These are phyloP conservation scores for Geotrichum armillariae DNA, from an alignment of 1,139 yeast genomes.

Conservation along the genomic window DNA sequence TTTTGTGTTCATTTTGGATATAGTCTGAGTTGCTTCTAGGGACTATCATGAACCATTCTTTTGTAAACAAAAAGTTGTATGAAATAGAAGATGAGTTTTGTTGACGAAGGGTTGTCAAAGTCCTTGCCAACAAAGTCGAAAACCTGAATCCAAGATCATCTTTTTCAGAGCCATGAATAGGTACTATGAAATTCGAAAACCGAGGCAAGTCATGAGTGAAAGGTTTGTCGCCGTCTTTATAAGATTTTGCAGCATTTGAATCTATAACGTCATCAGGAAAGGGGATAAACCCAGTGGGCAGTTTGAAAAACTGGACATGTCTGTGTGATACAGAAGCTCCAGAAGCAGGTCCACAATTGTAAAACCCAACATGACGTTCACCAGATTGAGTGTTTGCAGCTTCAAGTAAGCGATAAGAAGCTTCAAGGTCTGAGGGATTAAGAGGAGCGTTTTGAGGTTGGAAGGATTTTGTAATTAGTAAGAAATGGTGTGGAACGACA, in stretches of 20 bases:
- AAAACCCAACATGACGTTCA: slow-evolving; percentile 68
- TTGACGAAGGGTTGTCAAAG: slow-evolving; percentile 58
- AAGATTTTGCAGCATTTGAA: slow-evolving; percentile 45
- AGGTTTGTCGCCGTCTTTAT: slow-evolving; percentile 51
- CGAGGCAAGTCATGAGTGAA: slow-evolving; percentile 59
- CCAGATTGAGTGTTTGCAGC: slow-evolving; percentile 40
- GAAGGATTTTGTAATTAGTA: slow-evolving; percentile 73
- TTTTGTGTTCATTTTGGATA: slow-evolving; percentile 36
- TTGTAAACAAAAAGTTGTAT: slow-evolving; percentile 80
- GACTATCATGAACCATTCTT: slow-evolving; percentile 79
- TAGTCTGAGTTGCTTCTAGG: slow-evolving; percentile 73
- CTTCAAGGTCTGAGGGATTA: slow-evolving; percentile 62
- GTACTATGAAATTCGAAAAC: slow-evolving; percentile 82
- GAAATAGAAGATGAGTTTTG: slow-evolving; percentile 40
- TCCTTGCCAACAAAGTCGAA: slow-evolving; percentile 68
- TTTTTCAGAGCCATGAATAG: slow-evolving; percentile 52
- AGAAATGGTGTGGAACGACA: slow-evolving; percentile 72
- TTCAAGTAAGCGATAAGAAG: slow-evolving; percentile 55
- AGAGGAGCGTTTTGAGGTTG: slow-evolving; percentile 72
- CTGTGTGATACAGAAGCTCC: slow-evolving; percentile 95
- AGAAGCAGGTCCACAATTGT: slow-evolving; percentile 81
- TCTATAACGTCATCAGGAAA: slow-evolving; percentile 58
- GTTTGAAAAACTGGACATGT: slow-evolving; percentile 79
- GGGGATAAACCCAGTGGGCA: slow-evolving; percentile 58
- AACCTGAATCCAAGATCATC: slow-evolving; percentile 63